These are phyloP conservation scores for Coemansia javaensis DNA, from an alignment of 192 early-diverging fungal species.

Conservation along the genomic window DNA sequence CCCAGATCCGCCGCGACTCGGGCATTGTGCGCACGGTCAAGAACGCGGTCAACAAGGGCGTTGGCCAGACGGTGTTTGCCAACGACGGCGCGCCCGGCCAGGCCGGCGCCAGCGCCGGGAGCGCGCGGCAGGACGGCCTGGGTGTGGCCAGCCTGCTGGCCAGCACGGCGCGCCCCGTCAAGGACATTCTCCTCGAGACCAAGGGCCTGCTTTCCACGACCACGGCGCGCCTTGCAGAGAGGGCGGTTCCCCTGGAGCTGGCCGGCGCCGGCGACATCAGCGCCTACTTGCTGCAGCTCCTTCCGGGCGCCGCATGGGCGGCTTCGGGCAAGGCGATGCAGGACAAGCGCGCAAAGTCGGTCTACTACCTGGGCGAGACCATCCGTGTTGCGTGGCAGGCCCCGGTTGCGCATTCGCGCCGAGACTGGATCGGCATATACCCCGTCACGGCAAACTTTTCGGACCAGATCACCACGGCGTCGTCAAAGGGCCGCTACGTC, in stretches of 20 bases:
- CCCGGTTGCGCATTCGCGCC: constrained; percentile 62
- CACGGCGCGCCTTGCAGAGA: constrained; percentile 46
- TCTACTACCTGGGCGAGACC: constrained; percentile 69
- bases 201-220: constrained; percentile 43
- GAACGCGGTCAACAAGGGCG: constrained; percentile 47
- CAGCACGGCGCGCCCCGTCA: constrained; percentile 61
- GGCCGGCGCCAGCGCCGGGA: not conserved
- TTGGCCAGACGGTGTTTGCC: constrained; percentile 42
- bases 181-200: constrained; percentile 57
- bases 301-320: constrained; percentile 22
- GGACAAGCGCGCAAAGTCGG: constrained; percentile 6
- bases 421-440: constrained; percentile 95
- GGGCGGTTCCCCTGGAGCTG: constrained; percentile 32
- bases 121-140: constrained; percentile 1
- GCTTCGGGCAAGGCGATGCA: not conserved
- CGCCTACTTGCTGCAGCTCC: constrained; percentile 24
- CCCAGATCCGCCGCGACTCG: constrained; percentile 74
- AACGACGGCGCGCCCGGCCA: constrained; percentile 1
- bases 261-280: constrained; percentile 20
- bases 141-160: constrained; percentile 44
- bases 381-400: constrained; percentile 73
- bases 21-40: constrained; percentile 62
- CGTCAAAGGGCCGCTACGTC: constrained; percentile 67
- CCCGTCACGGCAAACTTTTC: constrained; percentile 71
- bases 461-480: constrained; percentile 67